Evolutionary conservation across 306 rosid species (phyloP).

Genomic region (Begonia loranthoides): DNA sequence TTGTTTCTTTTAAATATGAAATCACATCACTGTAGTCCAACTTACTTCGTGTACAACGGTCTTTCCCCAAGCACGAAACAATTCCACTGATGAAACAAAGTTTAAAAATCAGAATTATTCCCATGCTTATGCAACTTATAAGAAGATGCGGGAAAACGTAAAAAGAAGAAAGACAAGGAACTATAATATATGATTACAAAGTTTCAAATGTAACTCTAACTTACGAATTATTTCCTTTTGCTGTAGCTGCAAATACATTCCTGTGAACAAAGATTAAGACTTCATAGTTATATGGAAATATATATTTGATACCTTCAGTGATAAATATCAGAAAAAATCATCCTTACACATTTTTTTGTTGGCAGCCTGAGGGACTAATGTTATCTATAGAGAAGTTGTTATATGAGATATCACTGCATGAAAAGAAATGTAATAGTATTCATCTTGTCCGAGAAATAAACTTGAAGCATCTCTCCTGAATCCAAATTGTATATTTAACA

Average conservation of each 20-base stretch:
- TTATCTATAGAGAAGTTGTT: conserved; percentile 40
- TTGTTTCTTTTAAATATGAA: neutral
- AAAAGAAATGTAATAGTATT: too few species aligned
- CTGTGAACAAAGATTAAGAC: conserved; percentile 13
- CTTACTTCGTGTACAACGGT: conserved; percentile 3
- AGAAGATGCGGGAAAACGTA: neutral
- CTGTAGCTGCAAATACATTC: conserved; percentile 46
- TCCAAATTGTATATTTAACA: too few species aligned
- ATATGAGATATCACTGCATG: too few species aligned
- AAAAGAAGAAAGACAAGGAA: conserved; percentile 5
- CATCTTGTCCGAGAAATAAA: too few species aligned
- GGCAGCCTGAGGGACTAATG: conserved; percentile 20
- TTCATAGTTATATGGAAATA: neutral
- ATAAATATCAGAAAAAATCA: neutral
- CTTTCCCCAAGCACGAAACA: conserved; percentile 22
- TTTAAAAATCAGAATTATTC: neutral
- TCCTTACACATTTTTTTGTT: conserved; percentile 32
- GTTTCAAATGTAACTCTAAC: conserved; percentile 10
- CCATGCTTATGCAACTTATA: neutral
- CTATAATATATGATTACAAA: neutral
- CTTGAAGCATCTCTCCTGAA: too few species aligned
- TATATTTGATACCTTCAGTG: neutral
- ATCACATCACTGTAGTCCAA: neutral
- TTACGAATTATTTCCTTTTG: conserved; percentile 27
- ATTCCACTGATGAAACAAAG: conserved; percentile 19